A percentile compares a stretch with the other conserved stretches of the same genome.
Conservation (phyloP, 805 yeast genomes). For the Komagataella pseudopastoris region DNA sequence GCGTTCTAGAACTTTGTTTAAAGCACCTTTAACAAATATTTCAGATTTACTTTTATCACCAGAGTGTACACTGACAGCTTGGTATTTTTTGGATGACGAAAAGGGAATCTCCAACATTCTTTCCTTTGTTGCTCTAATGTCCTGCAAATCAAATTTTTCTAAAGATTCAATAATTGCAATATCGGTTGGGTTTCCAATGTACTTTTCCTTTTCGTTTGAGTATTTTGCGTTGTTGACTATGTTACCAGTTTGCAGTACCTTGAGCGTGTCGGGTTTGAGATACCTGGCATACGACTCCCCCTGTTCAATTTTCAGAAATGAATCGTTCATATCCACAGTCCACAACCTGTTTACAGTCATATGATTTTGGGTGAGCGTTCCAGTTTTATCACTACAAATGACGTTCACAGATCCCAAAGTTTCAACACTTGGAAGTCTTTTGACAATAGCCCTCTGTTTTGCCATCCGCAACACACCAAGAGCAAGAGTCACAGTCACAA, state of each 20-base stretch:
- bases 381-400: conserved; percentile 85
- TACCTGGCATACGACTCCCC: conserved; percentile 25
- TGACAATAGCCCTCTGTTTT: conserved; percentile 81
- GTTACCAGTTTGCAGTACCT: conserved; percentile 51
- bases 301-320: conserved; percentile 27
- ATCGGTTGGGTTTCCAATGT: conserved; percentile 89
- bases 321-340: conserved; percentile 48
- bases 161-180: conserved; percentile 76
- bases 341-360: conserved; percentile 82
- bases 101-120: conserved; percentile 73
- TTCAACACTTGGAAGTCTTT: conserved; percentile 89
- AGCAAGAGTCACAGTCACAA: conserved; percentile 94
- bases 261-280: conserved; percentile 39
- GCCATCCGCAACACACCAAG: conserved; percentile 97
- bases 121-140: conserved; percentile 44
- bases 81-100: conserved; percentile 71
- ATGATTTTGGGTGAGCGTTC: conserved; percentile 81
- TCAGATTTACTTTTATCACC: conserved; percentile 45
- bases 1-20: conserved; percentile 52
- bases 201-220: conserved; percentile 55
- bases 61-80: conserved; percentile 65
- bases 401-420: conserved; percentile 92
- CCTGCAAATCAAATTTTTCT: conserved; percentile 57
- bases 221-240: conserved; percentile 65
- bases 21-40: conserved; percentile 82